Evolutionary conservation across 768 basidiomycete species (phyloP), one percentile per base, ranked within the genome.

Genomic region (Tricholoma flavovirens): DNA sequence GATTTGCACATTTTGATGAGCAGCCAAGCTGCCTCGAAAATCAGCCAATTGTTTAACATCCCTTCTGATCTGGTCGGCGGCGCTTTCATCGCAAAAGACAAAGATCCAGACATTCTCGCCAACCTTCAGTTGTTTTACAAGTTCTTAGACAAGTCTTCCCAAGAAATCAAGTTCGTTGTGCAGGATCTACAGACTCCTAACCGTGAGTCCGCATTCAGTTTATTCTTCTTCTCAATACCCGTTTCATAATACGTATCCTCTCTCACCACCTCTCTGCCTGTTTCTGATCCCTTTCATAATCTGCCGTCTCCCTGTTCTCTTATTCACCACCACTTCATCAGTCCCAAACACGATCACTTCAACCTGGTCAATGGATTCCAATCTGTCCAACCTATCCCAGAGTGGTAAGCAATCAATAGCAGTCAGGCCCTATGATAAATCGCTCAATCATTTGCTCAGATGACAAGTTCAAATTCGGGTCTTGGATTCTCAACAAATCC

Each of bases 391-490:
- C 12, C 35, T 15, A 36, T 36, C 15, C 35, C 11, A 36, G 35
- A 36, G 35, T 12, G 35, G 35, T 36, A 36, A 35, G 14, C 36
- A 12, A 36, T 14, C 36, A 55, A 54, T 48, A 52, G 10, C 53
- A 26, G 48, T 24, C 62, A 56, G 22, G 26, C 49, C 17, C 54
- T n/a, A n/a, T n/a, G n/a, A 54, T 40, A 21, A 33, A 29, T 38
- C 4, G 3, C 15, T 38, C n/a, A 38, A 38, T n/a, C 14, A 38
- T 38, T 38, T 1, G 36, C 7, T 38, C 36, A 38, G 14, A 38
- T 38, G 36, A 38, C n/a, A n/a, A 38, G 36, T 38, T 38, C 36
- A 38, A 38, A n/a, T 7, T 15, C 36, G n/a, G 5, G 15, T 38
- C 15, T 38, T 38, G 36, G 36, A 7, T 38, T 38, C 36, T 38